Percentiles rank a stretch among this genome's conserved stretches.
These are phyloP conservation scores for Dendrostoma leiphaemia DNA, from an alignment of 2,329 filamentous ascomycete species.

Conservation along the genomic window DNA sequence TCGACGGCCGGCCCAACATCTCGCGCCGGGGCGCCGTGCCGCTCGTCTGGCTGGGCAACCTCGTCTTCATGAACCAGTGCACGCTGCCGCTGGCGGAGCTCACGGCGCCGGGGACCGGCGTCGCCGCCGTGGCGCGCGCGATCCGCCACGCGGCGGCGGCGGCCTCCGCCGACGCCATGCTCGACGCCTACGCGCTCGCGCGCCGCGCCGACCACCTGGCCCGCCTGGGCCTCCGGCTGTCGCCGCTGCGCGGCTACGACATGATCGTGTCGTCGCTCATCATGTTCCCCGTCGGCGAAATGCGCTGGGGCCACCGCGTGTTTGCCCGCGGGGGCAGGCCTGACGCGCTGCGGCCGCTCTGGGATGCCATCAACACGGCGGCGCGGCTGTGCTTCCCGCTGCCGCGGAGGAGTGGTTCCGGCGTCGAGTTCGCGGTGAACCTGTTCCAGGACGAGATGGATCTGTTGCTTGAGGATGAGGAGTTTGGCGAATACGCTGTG, in stretches of 20 bases:
- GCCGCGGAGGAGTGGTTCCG: slow-evolving; percentile 14
- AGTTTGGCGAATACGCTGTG: background rate
- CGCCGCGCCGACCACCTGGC: no score
- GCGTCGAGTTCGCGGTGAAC: slow-evolving; percentile 18
- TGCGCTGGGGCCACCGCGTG: slow-evolving; percentile 3
- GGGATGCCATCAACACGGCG: slow-evolving; percentile 5
- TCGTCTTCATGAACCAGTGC: slow-evolving; percentile 3
- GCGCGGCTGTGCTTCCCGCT: slow-evolving; percentile 11
- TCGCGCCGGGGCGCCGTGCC: slow-evolving; percentile 10
- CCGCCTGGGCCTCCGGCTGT: background rate
- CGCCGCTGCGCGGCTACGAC: background rate
- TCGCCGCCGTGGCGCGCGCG: slow-evolving; percentile 7
- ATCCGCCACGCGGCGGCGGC: slow-evolving; percentile 6
- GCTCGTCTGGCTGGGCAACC: slow-evolving; percentile 19
- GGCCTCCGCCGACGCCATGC: slow-evolving; percentile 2
- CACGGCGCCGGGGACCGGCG: background rate
- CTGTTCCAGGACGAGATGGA: slow-evolving; percentile 21
- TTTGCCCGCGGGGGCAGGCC: slow-evolving; percentile 17
- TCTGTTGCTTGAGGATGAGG: background rate
- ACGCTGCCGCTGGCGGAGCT: slow-evolving; percentile 5
- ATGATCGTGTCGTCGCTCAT: slow-evolving; percentile 15
- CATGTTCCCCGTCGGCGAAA: background rate
- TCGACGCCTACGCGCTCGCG: no score
- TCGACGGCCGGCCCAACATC: slow-evolving; percentile 16
- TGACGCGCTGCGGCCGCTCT: slow-evolving; percentile 16